phyloP scores from a whole-genome alignment of 2,329 filamentous ascomycete species.

The Periconia digitata region DNA sequence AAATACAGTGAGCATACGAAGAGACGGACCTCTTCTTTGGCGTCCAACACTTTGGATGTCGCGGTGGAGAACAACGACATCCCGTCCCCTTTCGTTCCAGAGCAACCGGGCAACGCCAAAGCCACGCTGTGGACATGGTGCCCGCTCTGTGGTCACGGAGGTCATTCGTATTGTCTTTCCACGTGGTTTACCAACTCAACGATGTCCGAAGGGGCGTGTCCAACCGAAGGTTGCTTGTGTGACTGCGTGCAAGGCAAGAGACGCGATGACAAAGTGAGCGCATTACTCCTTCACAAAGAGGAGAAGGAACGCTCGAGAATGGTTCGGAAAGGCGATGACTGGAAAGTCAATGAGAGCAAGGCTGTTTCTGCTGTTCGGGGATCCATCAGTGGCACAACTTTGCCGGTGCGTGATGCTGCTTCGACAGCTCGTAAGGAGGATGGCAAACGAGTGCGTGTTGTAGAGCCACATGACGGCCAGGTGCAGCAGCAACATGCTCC shows the following conservation, averaged over 20 bases:
- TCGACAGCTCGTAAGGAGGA: conserved; percentile 21
- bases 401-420: conserved; percentile 16
- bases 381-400: conserved; percentile 26
- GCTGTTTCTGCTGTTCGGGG: conserved; percentile 45
- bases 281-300: conserved; percentile 30
- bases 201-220: conserved; percentile 57
- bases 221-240: conserved; percentile 61
- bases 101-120: conserved; percentile 23
- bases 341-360: conserved; percentile 46
- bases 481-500: conserved; percentile 1
- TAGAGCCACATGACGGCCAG: conserved; percentile 19
- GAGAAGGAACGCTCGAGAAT: conserved; percentile 38
- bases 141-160: conserved; percentile 62
- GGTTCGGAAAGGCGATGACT: conserved; percentile 44
- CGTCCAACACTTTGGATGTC: conserved; percentile 10
- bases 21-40: conserved; percentile 27
- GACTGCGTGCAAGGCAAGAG: conserved; percentile 57
- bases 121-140: conserved; percentile 58
- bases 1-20: conserved; percentile 26
- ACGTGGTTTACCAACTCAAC: conserved; percentile 56
- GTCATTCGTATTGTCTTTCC: conserved; percentile 59
- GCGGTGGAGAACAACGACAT: conserved; percentile 15
- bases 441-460: conserved; percentile 32
- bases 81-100: conserved; percentile 25
- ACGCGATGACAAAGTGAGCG: conserved; percentile 35